These are phyloP conservation scores for Apophysomyces variabilis DNA, from an alignment of 371 early-diverging fungal genomes.

Conservation along the genomic window DNA sequence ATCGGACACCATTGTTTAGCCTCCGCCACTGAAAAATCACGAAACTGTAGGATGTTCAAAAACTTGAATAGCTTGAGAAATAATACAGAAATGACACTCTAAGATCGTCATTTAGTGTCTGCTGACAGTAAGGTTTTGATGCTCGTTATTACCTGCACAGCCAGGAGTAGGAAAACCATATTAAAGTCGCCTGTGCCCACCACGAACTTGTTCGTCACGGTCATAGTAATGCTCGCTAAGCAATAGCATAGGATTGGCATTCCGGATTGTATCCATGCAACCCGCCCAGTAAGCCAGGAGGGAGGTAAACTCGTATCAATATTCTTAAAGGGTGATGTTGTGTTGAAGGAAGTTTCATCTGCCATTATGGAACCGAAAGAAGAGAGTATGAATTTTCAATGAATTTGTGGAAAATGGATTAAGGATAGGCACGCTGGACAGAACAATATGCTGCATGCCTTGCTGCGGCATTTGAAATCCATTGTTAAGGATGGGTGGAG, in stretches of 20 bases:
- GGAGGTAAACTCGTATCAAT: too few species aligned
- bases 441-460: too few species aligned
- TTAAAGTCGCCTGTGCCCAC: conserved; percentile 79
- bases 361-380: too few species aligned
- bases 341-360: too few species aligned
- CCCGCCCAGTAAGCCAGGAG: too few species aligned
- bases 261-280: conserved; percentile 4
- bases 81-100: conserved; percentile 45
- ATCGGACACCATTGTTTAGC: conserved; percentile 89
- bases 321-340: too few species aligned
- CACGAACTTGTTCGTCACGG: conserved; percentile 89
- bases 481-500: too few species aligned
- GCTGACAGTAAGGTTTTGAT: not conserved
- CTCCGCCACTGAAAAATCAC: conserved; percentile 63
- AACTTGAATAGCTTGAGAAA: conserved; percentile 62
- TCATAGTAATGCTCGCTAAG: conserved; percentile 85
- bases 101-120: not conserved
- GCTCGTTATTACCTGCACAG: conserved; percentile 69
- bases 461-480: too few species aligned
- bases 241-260: conserved; percentile 81
- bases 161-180: conserved; percentile 90
- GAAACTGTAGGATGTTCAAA: conserved; percentile 68
- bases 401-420: too few species aligned
- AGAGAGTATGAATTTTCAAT: too few species aligned
- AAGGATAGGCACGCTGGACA: too few species aligned